Evolutionary conservation across 306 rosid species (phyloP).

Genomic region (Vigna reflexopilosa): DNA sequence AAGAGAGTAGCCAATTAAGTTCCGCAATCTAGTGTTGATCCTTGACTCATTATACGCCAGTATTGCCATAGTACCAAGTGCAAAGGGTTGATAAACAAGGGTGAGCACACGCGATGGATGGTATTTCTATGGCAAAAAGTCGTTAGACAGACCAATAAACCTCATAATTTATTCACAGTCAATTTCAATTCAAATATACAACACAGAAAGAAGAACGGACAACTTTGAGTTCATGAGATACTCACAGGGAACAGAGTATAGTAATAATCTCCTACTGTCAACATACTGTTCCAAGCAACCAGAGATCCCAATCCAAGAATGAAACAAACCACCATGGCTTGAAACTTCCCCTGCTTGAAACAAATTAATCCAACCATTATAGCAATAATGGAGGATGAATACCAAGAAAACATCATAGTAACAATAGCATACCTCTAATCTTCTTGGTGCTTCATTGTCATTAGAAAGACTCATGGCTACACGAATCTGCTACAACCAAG

Average conservation of each 20-base stretch:
- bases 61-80: slow-evolving; percentile 52
- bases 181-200: not conserved
- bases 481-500: not conserved
- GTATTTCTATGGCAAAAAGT: slow-evolving; percentile 21
- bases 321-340: slow-evolving; percentile 65
- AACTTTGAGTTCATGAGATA: not conserved
- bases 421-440: slow-evolving; percentile 51
- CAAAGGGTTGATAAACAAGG: slow-evolving; percentile 72
- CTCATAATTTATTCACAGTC: not conserved
- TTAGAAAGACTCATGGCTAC: slow-evolving; percentile 42
- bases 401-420: not conserved
- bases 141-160: not conserved
- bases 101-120: slow-evolving; percentile 82
- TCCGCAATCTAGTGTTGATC: slow-evolving; percentile 67
- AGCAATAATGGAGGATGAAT: not conserved
- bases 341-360: slow-evolving; percentile 55
- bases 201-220: slow-evolving; percentile 1
- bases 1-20: slow-evolving; percentile 60
- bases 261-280: slow-evolving; percentile 79
- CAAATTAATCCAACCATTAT: not conserved
- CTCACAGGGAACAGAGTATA: slow-evolving; percentile 72
- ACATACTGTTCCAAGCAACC: slow-evolving; percentile 66
- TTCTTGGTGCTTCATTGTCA: slow-evolving; percentile 43
- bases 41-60: slow-evolving; percentile 69
- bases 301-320: slow-evolving; percentile 79